These are phyloP conservation scores for Fusarium cyanostomum DNA, from an alignment of 2,329 filamentous ascomycete genomes.

Conservation along the genomic window DNA sequence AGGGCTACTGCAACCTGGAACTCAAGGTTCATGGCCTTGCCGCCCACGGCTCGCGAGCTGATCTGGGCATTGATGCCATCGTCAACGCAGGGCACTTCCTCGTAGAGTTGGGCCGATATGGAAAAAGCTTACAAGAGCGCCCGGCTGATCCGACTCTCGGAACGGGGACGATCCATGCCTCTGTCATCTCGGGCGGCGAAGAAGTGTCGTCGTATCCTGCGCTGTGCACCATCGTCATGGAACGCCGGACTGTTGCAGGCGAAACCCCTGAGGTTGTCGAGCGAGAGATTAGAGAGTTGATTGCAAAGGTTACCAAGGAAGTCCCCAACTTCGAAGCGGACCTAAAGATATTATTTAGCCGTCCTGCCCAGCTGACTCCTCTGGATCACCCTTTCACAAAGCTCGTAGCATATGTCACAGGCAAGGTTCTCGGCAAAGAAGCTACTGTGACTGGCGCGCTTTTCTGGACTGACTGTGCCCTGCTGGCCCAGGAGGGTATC, in stretches of 20 bases:
- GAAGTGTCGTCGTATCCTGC: conserved; percentile 62
- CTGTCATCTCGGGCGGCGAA: conserved; percentile 59
- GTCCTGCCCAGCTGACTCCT: conserved; percentile 54
- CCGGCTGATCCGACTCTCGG: conserved; percentile 49
- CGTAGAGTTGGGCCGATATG: conserved; percentile 55
- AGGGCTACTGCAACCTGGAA: conserved; percentile 60
- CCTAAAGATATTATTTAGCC: conserved; percentile 52
- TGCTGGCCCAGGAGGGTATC: conserved; percentile 56
- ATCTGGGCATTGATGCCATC: conserved; percentile 61
- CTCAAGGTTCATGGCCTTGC: conserved; percentile 54
- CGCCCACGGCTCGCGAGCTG: conserved; percentile 54
- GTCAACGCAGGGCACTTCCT: conserved; percentile 58
- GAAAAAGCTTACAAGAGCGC: conserved; percentile 43
- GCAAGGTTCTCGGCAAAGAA: conserved; percentile 39
- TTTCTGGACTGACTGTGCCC: conserved; percentile 63
- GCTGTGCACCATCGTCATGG: conserved; percentile 58
- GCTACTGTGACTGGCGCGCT: conserved; percentile 44
- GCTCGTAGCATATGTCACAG: conserved; percentile 44
- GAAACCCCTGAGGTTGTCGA: conserved; percentile 53
- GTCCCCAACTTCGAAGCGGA: conserved; percentile 53
- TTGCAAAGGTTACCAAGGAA: conserved; percentile 46
- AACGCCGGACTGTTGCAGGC: conserved; percentile 58
- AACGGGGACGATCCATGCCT: conserved; percentile 56
- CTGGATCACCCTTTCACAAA: conserved; percentile 53
- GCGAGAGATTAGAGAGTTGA: conserved; percentile 50